Base-by-base conservation (phyloP, 371 early-diverging fungal genomes). In the Syncephalastrum contaminatum region DNA sequence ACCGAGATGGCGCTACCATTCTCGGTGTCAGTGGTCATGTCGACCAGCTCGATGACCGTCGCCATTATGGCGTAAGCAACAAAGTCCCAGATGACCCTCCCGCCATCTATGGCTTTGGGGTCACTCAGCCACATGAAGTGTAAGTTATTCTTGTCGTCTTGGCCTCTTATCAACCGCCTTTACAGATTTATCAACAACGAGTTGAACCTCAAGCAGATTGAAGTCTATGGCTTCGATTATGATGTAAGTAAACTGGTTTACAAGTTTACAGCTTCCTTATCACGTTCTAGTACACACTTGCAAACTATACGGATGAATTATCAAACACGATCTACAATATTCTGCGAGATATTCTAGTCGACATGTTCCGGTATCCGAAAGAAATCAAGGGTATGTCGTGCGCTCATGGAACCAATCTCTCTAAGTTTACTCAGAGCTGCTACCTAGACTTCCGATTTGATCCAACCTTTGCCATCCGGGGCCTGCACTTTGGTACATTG, bases 391-490 rank as follows among this genome's bases (percentile, higher is more conserved):
- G 73, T 67, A 59, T 25, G 6, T 41, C 40, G 24, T 25, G 6
- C 13, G 27, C 46, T 4, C 20, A 21, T 15, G n/a, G 52, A 19
- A 14, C 2, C 19, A 27, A 25, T 25, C 25, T 5, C 2, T 25
- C 7, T 25, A 7, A 25, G 12, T 30, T 30, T 10, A 30, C 36
- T 30, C 36, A 6, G 10, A 12, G 8, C 22, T 49, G 24, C 16
- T 5, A 25, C 4, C 47, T 59, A 59, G 71, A 58, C n/a, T 63
- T 83, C n/a, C 60, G 66, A 42, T 87, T 80, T 62, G 87, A 87
- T 64, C 74, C 76, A 2, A 46, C 62, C 8, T 87, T 85, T 67
- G 87, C 87, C 12, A 82, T 87, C 27, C 73, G 87, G 24, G 87
- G 87, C 30, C 68, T 87, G 47, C 81, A 82, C 45, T 85, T 82